Conservation (phyloP, 2,329 filamentous ascomycete species). For the Ophiostoma sp. region DNA sequence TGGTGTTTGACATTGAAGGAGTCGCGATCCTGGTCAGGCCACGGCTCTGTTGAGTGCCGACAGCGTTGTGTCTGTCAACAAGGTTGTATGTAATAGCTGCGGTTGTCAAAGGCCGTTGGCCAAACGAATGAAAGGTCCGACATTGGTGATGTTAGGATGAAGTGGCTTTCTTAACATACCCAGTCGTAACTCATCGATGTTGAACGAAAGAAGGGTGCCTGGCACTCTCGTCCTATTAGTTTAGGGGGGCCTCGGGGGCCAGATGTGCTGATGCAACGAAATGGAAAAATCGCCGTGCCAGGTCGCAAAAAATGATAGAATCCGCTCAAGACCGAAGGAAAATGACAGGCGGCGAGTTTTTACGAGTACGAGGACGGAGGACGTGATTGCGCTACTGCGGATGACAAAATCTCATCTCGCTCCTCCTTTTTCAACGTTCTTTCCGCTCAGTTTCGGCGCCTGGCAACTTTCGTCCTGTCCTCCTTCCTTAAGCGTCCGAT, state of each 20-base stretch:
- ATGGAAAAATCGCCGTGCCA: neutral
- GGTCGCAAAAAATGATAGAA: neutral
- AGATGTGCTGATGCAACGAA: neutral
- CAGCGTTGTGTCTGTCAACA: neutral
- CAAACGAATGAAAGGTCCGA: neutral
- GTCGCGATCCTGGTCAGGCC: neutral
- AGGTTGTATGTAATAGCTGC: neutral
- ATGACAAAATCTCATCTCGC: neutral
- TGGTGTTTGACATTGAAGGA: neutral
- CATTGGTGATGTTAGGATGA: neutral
- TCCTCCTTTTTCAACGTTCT: neutral
- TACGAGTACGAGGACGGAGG: neutral
- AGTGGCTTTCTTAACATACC: too few species aligned
- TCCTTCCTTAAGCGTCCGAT: neutral
- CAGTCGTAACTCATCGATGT: too few species aligned
- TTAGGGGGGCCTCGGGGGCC: too few species aligned
- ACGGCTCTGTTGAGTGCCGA: neutral
- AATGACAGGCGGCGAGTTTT: neutral
- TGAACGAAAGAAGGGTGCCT: too few species aligned
- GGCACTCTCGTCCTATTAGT: too few species aligned
- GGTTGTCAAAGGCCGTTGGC: neutral
- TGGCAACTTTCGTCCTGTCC: neutral
- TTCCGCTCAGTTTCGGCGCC: neutral
- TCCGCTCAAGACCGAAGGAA: neutral
- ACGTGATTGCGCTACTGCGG: neutral